These are phyloP conservation scores for Geoglossum cookeanum DNA, from an alignment of 2,329 filamentous ascomycete species.

Conservation along the genomic window DNA sequence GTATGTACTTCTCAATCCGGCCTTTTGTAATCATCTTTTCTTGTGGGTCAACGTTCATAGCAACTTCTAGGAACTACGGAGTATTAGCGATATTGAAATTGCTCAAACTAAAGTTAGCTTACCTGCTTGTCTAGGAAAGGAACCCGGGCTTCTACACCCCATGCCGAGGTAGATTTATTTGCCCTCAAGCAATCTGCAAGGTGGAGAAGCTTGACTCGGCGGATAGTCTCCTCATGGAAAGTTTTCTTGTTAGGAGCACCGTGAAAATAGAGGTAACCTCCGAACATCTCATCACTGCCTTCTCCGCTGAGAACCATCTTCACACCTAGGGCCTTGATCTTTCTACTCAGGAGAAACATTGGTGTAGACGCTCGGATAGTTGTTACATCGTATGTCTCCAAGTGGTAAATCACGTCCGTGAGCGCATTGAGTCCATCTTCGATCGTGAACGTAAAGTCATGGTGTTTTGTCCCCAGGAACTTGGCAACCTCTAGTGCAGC, in stretches of 20 bases:
- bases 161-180: conserved; percentile 97
- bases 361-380: conserved; percentile 96
- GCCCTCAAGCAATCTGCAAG: conserved; percentile 89
- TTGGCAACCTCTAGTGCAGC: conserved; percentile 86
- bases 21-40: conserved; percentile 93
- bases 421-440: conserved; percentile 94
- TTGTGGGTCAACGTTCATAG: conserved; percentile 84
- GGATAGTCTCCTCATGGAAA: conserved; percentile 92
- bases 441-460: conserved; percentile 95
- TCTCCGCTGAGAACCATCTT: conserved; percentile 99
- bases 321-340: conserved; percentile 98
- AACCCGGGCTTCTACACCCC: conserved; percentile 94
- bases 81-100: neutral
- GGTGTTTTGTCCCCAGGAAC: conserved; percentile 94
- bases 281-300: conserved; percentile 95
- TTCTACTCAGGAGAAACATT: conserved; percentile 93
- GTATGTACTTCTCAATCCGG: conserved; percentile 89
- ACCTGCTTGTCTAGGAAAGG: conserved; percentile 91
- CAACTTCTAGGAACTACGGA: conserved; percentile 60
- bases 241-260: conserved; percentile 73
- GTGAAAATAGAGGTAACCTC: conserved; percentile 97
- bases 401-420: conserved; percentile 92
- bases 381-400: conserved; percentile 95
- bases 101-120: conserved; percentile 12
- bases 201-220: conserved; percentile 90